Evolutionary conservation across 2,329 filamentous ascomycete species (phyloP).

Genomic region (Coniochaeta sp.): DNA sequence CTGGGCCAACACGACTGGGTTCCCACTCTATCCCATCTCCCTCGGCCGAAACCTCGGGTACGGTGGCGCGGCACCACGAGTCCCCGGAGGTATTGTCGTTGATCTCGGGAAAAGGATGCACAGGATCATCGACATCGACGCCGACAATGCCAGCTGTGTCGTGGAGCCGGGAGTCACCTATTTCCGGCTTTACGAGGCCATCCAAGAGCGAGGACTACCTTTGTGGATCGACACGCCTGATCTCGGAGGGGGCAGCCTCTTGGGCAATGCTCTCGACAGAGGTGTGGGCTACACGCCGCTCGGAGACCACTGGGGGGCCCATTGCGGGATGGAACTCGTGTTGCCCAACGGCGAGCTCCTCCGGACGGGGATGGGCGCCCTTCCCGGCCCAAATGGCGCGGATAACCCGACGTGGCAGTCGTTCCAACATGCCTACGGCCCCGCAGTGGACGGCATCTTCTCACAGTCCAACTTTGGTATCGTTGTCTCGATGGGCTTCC

Average conservation of each 20-base stretch:
- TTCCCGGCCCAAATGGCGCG: slow-evolving; percentile 25
- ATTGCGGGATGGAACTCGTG: slow-evolving; percentile 38
- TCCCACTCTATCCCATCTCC: slow-evolving; percentile 42
- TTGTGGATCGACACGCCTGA: slow-evolving; percentile 37
- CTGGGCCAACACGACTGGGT: slow-evolving; percentile 34
- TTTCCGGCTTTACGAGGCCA: slow-evolving; percentile 40
- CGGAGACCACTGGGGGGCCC: slow-evolving; percentile 32
- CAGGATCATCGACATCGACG: slow-evolving; percentile 43
- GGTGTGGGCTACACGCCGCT: slow-evolving; percentile 38
- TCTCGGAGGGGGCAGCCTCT: slow-evolving; percentile 33
- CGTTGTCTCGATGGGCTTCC: slow-evolving; percentile 48
- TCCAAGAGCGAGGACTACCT: slow-evolving; percentile 31
- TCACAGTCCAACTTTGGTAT: slow-evolving; percentile 46
- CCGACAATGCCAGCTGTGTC: slow-evolving; percentile 40
- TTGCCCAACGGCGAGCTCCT: slow-evolving; percentile 37
- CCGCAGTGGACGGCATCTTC: slow-evolving; percentile 40
- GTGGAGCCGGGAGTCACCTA: slow-evolving; percentile 51
- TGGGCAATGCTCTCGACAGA: slow-evolving; percentile 37
- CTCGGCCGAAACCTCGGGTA: slow-evolving; percentile 46
- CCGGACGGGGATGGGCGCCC: slow-evolving; percentile 41
- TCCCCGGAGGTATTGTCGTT: slow-evolving; percentile 40
- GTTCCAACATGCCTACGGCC: slow-evolving; percentile 33
- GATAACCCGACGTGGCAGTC: slow-evolving; percentile 31
- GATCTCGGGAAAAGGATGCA: slow-evolving; percentile 48
- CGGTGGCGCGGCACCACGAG: slow-evolving; percentile 44